Base-by-base conservation (phyloP, 768 basidiomycete genomes). In the Suillus ampliporus region DNA sequence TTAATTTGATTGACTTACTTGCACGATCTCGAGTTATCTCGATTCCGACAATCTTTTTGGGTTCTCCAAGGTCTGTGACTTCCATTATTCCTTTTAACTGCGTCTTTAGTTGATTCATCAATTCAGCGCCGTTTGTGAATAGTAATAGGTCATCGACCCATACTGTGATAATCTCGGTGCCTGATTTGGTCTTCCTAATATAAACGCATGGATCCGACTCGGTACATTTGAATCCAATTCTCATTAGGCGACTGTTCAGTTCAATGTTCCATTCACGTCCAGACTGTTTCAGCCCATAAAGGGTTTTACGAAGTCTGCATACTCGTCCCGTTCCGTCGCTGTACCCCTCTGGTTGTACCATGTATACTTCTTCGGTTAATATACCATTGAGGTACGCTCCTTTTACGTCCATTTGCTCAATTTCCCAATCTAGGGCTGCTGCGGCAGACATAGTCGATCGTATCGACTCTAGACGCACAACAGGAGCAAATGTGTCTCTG, bases 261-360 rank as follows among this genome's bases (percentile, higher is more conserved):
- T 74, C 57, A 13, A 67, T 44, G 58, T 79, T 72, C 76, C 74
- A 80, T 57, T 73, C 64, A 4, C 59, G 56, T 0, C 71, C 69
- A 0, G 70, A 63, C 34, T 78, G 76, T 53, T 76, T 75, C 0
- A 78, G 60, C 5, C 75, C 72, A 53, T 77, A 78, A 1, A 77
- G 9, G 0, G 68, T 60, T 23, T 58, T 69, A 47, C 62, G 63
- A 7, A 78, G 58, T 5, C 17, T 37, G 14, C 71, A 74, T 57
- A 74, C 63, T 0, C 58, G 23, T 0, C 23, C 2, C 0, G 66
- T 68, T 0, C 64, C 61, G 34, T 75, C 69, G 3, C 64, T 4
- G 46, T 58, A 71, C 0, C 73, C 72, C 8, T 72, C 64, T 0
- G 68, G 75, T 34, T 74, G 75, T 0, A 61, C 50, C 75, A 77